Percentiles rank a stretch among this genome's conserved stretches.
phyloP scores from a whole-genome alignment of 768 basidiomycete species.

The Kwoniella mangroviensis region DNA sequence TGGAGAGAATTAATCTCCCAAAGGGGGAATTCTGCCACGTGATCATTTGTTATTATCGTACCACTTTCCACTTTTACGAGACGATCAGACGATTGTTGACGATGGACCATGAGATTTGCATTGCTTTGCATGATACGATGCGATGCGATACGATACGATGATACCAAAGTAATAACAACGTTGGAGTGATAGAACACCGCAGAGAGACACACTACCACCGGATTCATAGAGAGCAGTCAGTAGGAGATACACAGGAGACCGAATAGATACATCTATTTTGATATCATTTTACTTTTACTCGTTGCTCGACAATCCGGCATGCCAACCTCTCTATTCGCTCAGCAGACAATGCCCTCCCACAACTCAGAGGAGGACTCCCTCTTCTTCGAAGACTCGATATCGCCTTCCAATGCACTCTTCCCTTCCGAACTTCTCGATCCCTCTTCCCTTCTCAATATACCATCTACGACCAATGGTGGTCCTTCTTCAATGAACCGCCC shows the following conservation, averaged over 20 bases:
- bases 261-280: neutral
- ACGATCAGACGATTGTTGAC: neutral
- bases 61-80: constrained; percentile 8
- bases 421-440: constrained; percentile 28
- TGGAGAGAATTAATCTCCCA: neutral
- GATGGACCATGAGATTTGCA: neutral
- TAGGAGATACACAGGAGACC: no score
- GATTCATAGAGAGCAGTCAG: no score
- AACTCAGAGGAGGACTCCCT: constrained; percentile 15
- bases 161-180: no score
- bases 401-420: constrained; percentile 29
- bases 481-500: constrained; percentile 3
- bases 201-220: neutral
- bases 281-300: neutral
- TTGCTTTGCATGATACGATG: neutral
- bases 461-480: neutral
- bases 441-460: constrained; percentile 22
- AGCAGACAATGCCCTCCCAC: neutral
- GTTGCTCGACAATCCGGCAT: neutral
- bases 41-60: constrained; percentile 10
- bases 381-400: constrained; percentile 27
- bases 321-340: constrained; percentile 22
- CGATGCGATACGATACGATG: neutral
- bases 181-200: no score
- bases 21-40: constrained; percentile 19